Evolutionary conservation across 2,329 filamentous ascomycete species (phyloP).

Genomic region (Trichoderma sp.): DNA sequence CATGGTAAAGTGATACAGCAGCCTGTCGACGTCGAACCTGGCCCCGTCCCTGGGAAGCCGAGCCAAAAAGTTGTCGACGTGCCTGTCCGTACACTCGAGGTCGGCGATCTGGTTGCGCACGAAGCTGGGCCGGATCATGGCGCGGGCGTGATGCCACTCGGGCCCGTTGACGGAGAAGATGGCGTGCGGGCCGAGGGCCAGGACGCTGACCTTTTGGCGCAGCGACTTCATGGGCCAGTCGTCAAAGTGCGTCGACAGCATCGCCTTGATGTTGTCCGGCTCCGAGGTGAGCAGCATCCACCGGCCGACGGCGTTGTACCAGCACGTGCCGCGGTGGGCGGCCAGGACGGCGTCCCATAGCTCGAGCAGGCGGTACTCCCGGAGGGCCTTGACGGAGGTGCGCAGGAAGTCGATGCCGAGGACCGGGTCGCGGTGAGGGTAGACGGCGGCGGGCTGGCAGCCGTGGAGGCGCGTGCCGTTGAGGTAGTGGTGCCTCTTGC

Average conservation of each 20-base stretch:
- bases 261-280: constrained; percentile 57
- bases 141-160: constrained; percentile 55
- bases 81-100: constrained; percentile 69
- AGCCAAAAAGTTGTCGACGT: constrained; percentile 63
- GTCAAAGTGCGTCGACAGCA: constrained; percentile 56
- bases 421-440: constrained; percentile 57
- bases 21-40: constrained; percentile 61
- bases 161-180: constrained; percentile 59
- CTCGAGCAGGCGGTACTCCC: constrained; percentile 42
- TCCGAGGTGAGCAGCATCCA: constrained; percentile 54
- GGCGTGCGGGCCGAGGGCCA: constrained; percentile 52
- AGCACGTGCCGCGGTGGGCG: constrained; percentile 41
- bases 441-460: constrained; percentile 49
- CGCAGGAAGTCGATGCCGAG: constrained; percentile 55
- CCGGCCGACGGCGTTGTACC: constrained; percentile 37
- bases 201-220: constrained; percentile 43
- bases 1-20: constrained; percentile 68
- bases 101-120: constrained; percentile 62
- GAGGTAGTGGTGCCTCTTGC: constrained; percentile 32
- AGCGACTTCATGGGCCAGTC: constrained; percentile 52
- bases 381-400: constrained; percentile 43
- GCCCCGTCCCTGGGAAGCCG: constrained; percentile 59
- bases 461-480: constrained; percentile 45
- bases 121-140: constrained; percentile 58
- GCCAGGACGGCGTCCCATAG: constrained; percentile 40